Percentiles rank a stretch among this genome's conserved stretches.
Conservation (phyloP, 2,329 filamentous ascomycete species). For the Trichoderma afroharzianum region DNA sequence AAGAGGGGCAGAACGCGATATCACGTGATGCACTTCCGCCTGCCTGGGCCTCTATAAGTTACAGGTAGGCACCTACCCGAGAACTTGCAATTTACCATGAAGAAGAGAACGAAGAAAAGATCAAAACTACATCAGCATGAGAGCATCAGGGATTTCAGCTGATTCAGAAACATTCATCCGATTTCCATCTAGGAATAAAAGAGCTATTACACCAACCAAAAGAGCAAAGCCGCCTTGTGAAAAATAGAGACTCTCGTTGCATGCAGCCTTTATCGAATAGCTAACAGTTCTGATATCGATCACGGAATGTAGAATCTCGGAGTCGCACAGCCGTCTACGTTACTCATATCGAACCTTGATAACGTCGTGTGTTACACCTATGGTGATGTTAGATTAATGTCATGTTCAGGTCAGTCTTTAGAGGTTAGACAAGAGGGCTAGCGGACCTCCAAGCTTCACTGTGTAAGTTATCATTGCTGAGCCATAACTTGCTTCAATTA, state of each 20-base stretch:
- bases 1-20: conserved; percentile 21
- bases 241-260: neutral
- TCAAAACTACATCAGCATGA: neutral
- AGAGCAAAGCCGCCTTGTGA: neutral
- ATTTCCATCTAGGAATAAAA: neutral
- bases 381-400: neutral
- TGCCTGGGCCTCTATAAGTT: neutral
- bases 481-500: conserved; percentile 37
- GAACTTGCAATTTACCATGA: neutral
- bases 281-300: neutral
- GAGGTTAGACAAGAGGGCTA: neutral
- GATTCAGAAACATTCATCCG: neutral
- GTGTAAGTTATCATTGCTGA: conserved; percentile 38
- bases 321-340: neutral
- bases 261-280: neutral
- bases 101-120: neutral
- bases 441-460: conserved; percentile 36
- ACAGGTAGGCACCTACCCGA: neutral
- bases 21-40: conserved; percentile 21
- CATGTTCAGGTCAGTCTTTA: neutral
- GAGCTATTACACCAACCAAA: neutral
- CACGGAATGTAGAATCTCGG: neutral
- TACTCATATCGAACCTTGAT: conserved; percentile 35
- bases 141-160: neutral
- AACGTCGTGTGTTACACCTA: conserved; percentile 37